phyloP scores from a whole-genome alignment of 2,329 filamentous ascomycete genomes.

The Rhexocercosporidium sp. region DNA sequence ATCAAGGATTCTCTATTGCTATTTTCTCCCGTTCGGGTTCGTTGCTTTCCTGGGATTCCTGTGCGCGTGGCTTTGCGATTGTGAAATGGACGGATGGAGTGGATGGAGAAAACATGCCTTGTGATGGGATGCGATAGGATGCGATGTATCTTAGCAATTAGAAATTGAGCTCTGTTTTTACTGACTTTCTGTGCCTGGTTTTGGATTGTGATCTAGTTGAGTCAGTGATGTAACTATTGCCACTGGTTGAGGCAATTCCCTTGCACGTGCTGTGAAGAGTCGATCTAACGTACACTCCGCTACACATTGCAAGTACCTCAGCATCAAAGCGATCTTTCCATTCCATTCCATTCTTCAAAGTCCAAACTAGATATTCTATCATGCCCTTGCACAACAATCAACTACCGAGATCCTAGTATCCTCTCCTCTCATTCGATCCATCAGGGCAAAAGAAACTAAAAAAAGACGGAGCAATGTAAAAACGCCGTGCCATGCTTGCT shows the following conservation, averaged over 20 bases:
- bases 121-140: background rate
- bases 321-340: too few species aligned
- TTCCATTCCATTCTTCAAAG: too few species aligned
- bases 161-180: background rate
- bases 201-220: background rate
- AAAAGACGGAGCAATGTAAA: background rate
- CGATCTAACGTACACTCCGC: too few species aligned
- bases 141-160: conserved; percentile 4
- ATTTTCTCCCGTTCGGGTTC: background rate
- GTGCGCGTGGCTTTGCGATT: background rate
- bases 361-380: background rate
- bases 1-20: background rate
- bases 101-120: background rate
- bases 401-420: background rate
- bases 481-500: background rate
- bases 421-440: too few species aligned
- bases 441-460: background rate
- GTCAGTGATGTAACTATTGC: too few species aligned
- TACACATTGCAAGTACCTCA: too few species aligned
- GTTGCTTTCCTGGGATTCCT: background rate
- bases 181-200: background rate
- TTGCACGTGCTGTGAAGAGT: too few species aligned
- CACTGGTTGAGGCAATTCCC: too few species aligned
- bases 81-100: background rate
- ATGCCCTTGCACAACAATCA: background rate